Base-by-base conservation (phyloP, 306 rosid genomes). In the Mucuna pruriens region DNA sequence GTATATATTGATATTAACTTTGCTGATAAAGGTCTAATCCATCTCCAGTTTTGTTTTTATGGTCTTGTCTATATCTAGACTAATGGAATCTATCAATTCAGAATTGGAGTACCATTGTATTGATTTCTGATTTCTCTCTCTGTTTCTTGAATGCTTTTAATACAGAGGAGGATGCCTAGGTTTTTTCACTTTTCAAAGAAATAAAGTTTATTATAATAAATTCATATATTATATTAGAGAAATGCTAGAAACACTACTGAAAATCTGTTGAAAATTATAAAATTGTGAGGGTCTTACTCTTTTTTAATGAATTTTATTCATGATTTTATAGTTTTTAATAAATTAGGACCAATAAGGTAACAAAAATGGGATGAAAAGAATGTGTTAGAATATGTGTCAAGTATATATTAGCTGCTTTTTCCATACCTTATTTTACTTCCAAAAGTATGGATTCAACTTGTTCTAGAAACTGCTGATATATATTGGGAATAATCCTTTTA, bases 1-100 rank as follows among this genome's bases (percentile, higher is more conserved):
- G 84, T 83, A 79, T 79, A 81, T 79, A 87, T 60, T 82, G 79
- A 82, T 66, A 58, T 75, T 34, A 44, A 42, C 16, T 42, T 45
- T 39, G 25, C 54, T 52, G 69, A 29, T 72, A 12, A 63, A 71
- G 80, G 80, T 63, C 20, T 29, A 69, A 63, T 75, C 54, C 34
- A 3, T 55, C 76, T 62, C 74, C 71, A 74, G 76, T 86, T 76
- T 58, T 85, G 74, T 77, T 75, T 75, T 64, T 10, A 10, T 45
- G 80, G 10, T 57, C 36, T 23, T 33, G 2, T 80, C 25, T 25
- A 40, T 40, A 44, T 25, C 22, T 57, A 54, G 69, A 73, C 38
- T 75, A 48, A 61, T 22, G 65, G 45, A 61, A 66, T 63, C 60
- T 12, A 64, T 10, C 19, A 9, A 12, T 33, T 64, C 26, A 69